Evolutionary conservation across 2,329 filamentous ascomycete species (phyloP).

Genomic region (Alternaria gansuensis): DNA sequence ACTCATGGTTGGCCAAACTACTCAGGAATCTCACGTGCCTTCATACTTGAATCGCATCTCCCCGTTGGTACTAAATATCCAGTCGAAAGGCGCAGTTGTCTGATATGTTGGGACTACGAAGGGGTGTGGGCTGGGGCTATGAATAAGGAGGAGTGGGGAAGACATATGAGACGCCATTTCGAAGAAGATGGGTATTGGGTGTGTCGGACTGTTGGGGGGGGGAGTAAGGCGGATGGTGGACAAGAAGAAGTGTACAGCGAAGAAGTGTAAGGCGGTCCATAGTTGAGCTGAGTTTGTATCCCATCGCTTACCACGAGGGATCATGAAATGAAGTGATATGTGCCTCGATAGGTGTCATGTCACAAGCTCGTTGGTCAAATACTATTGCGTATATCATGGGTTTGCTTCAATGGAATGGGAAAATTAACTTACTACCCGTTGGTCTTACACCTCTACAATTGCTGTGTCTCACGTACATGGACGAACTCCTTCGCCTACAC

Average conservation of each 20-base stretch:
- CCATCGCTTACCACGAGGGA: neutral
- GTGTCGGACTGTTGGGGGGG: fast-evolving
- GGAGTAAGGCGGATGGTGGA: fast-evolving
- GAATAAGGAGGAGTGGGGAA: neutral
- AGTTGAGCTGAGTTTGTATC: neutral
- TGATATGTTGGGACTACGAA: neutral
- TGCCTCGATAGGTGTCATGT: neutral
- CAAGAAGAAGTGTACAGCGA: fast-evolving
- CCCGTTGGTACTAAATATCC: fast-evolving
- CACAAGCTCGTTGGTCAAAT: neutral
- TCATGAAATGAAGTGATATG: neutral
- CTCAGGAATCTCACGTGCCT: neutral
- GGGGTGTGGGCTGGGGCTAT: neutral
- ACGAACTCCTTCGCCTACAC: no score
- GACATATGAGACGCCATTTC: neutral
- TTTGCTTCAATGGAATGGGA: no score
- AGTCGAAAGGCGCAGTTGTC: neutral
- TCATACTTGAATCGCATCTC: neutral
- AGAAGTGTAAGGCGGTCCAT: neutral
- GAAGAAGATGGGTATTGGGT: neutral
- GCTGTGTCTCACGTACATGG: no score
- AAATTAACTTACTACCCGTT: no score
- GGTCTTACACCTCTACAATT: no score
- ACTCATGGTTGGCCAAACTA: fast-evolving
- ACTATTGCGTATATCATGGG: neutral